phyloP scores from a whole-genome alignment of 148 eudicot genomes.

The Rhododendron vialii region DNA sequence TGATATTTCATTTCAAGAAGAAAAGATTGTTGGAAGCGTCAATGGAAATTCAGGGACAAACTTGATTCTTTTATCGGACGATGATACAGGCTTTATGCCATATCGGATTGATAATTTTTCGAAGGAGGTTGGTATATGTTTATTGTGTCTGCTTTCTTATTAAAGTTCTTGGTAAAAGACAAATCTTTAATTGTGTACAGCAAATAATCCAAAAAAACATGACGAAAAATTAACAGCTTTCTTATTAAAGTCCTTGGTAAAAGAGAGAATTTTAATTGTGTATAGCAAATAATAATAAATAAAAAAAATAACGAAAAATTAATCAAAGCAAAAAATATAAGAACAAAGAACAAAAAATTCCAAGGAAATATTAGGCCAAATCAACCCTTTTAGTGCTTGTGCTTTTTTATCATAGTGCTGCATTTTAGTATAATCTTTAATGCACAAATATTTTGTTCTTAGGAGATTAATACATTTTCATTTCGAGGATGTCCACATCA shows the following conservation, averaged over 20 bases:
- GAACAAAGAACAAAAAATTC: too few relatives aligned
- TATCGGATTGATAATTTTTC: slow-evolving; percentile 95
- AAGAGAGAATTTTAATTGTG: too few relatives aligned
- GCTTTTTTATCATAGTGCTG: background rate
- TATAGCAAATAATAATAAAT: too few relatives aligned
- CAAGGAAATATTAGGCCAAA: background rate
- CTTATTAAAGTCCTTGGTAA: too few relatives aligned
- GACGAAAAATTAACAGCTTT: too few relatives aligned
- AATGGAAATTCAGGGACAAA: slow-evolving; percentile 78
- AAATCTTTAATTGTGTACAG: background rate
- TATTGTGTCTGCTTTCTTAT: background rate
- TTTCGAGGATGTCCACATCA: background rate
- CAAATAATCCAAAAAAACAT: background rate
- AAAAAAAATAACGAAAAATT: too few relatives aligned
- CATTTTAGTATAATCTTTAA: background rate
- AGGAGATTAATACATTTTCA: background rate
- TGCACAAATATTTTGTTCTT: background rate
- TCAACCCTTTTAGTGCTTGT: background rate
- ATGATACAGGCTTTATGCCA: slow-evolving; percentile 94
- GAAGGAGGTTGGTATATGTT: slow-evolving; percentile 61
- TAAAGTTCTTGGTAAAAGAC: background rate
- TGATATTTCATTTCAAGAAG: slow-evolving; percentile 63
- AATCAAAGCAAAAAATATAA: too few relatives aligned
- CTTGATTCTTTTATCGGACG: slow-evolving; percentile 85
- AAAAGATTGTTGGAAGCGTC: slow-evolving; percentile 54